Conservation (phyloP, 2,329 filamentous ascomycete species). For the Xylariaceae sp. region DNA sequence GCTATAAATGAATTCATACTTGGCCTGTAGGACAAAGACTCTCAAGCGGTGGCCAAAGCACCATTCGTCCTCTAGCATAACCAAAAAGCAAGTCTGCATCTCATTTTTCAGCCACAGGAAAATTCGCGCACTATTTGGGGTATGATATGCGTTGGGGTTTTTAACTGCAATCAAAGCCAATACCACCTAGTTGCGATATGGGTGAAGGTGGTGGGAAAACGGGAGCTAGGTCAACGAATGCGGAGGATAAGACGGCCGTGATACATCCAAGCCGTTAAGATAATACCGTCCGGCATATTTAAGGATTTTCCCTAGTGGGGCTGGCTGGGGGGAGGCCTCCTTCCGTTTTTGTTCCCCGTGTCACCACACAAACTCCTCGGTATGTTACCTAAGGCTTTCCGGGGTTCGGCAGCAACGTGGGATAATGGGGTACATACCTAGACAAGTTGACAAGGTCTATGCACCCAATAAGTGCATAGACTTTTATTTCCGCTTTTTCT, state of each 20-base stretch:
- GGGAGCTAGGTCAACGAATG: slow-evolving; percentile 1
- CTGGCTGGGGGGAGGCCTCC: slow-evolving; percentile 10
- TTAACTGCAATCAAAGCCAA: too few relatives aligned
- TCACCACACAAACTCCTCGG: too few relatives aligned
- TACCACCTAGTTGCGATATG: neutral
- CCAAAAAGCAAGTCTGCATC: slow-evolving; percentile 4
- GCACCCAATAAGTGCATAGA: too few relatives aligned
- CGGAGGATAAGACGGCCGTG: neutral
- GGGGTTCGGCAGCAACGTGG: too few relatives aligned
- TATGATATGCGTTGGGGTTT: neutral
- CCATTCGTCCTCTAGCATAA: neutral
- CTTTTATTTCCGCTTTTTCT: too few relatives aligned
- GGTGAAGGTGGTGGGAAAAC: slow-evolving; percentile 8
- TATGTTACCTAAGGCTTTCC: too few relatives aligned
- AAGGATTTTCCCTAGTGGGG: too few relatives aligned
- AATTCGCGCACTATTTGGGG: slow-evolving; percentile 27
- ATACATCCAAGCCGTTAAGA: slow-evolving; percentile 14
- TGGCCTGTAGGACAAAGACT: too few relatives aligned
- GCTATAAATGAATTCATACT: slow-evolving; percentile 25
- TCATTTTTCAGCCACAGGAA: neutral
- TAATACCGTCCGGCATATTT: slow-evolving; percentile 3
- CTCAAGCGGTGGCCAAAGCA: too few relatives aligned
- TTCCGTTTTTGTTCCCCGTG: too few relatives aligned
- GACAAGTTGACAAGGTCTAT: too few relatives aligned
- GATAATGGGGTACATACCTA: too few relatives aligned